A percentile compares a stretch with the other conserved stretches of the same genome.
phyloP scores from a whole-genome alignment of 2,329 filamentous ascomycete genomes.

The Bipolaris oryzae region DNA sequence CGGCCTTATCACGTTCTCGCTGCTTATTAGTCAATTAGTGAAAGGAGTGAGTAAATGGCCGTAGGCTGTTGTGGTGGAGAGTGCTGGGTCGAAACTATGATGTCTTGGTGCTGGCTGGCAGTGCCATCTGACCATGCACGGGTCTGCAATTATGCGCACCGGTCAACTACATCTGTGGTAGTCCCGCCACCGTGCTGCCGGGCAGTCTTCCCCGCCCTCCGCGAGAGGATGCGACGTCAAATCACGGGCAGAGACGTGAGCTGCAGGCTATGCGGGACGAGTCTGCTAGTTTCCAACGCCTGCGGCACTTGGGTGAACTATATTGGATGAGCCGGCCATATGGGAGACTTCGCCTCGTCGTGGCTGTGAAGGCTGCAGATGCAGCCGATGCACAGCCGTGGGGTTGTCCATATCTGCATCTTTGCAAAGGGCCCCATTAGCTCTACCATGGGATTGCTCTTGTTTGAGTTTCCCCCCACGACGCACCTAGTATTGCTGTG shows the following conservation, averaged over 20 bases:
- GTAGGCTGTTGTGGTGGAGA: conserved; percentile 15
- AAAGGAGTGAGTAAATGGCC: conserved; percentile 17
- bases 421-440: neutral
- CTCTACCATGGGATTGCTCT: neutral
- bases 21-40: conserved; percentile 25
- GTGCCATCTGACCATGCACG: conserved; percentile 26
- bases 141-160: conserved; percentile 17
- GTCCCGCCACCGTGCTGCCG: conserved; percentile 10
- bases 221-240: conserved; percentile 11
- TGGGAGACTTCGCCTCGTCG: conserved; percentile 24
- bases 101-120: conserved; percentile 19
- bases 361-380: conserved; percentile 24
- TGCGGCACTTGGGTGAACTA: conserved; percentile 19
- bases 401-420: neutral
- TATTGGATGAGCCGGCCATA: conserved; percentile 16
- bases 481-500: neutral
- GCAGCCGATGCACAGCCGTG: conserved; percentile 10
- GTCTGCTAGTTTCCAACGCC: conserved; percentile 12
- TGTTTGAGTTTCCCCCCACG: neutral
- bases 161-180: conserved; percentile 22
- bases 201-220: conserved; percentile 14
- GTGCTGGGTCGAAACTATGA: conserved; percentile 15
- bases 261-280: conserved; percentile 15
- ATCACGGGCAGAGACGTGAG: conserved; percentile 19
- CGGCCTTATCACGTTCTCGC: conserved; percentile 26